Evolutionary conservation across 257 asterid genomes (phyloP).

Genomic region (Nyctanthes arbortristis): DNA sequence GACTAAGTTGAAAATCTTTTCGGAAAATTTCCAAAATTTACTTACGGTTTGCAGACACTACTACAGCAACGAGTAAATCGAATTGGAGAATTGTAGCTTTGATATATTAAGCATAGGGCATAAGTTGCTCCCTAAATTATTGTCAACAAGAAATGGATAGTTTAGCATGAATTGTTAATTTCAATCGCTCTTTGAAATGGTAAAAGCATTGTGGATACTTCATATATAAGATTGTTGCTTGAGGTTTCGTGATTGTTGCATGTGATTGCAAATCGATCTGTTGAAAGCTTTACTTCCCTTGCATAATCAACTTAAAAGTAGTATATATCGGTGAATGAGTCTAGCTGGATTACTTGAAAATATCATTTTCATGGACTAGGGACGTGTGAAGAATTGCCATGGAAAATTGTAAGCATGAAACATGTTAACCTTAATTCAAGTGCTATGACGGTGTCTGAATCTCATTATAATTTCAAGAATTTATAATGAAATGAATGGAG

Average conservation of each 20-base stretch:
- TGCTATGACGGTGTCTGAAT: too few relatives aligned
- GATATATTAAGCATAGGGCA: slow-evolving; percentile 5
- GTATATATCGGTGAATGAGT: too few relatives aligned
- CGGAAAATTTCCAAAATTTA: not conserved
- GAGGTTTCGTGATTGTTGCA: too few relatives aligned
- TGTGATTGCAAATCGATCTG: not conserved
- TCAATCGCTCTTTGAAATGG: not conserved
- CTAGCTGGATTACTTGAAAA: not conserved
- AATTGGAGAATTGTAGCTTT: not conserved
- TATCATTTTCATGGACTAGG: not conserved
- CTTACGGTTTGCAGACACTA: not conserved
- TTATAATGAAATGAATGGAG: too few relatives aligned
- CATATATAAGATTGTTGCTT: too few relatives aligned
- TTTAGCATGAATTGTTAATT: not conserved
- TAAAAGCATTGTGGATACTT: too few relatives aligned
- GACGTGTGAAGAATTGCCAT: not conserved
- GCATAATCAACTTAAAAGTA: too few relatives aligned
- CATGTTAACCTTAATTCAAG: too few relatives aligned
- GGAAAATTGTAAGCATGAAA: not conserved
- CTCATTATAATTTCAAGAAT: not conserved
- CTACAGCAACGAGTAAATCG: slow-evolving; percentile 12
- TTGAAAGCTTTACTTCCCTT: too few relatives aligned
- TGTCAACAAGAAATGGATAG: too few relatives aligned
- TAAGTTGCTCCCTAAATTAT: not conserved
- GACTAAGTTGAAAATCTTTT: not conserved